phyloP scores from a whole-genome alignment of 1,284 basidiomycete genomes.

The Malassezia caprae region DNA sequence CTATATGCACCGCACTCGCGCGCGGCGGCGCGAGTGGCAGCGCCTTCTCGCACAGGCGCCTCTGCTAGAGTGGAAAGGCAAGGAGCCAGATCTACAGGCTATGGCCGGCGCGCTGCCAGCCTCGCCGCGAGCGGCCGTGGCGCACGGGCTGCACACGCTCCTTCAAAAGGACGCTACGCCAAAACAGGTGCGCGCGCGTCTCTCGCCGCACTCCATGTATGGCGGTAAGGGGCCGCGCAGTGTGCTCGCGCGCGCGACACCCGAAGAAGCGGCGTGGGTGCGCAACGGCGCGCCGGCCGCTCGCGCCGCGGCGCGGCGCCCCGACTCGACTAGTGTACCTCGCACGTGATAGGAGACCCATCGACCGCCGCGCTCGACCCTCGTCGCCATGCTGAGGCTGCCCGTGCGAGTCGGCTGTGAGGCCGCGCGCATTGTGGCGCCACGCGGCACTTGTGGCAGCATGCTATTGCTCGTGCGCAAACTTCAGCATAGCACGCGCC shows the following conservation, averaged over 20 bases:
- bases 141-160: not conserved
- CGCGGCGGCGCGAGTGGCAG: slow-evolving; percentile 10
- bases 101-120: not conserved
- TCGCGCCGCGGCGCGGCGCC: not conserved
- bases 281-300: not conserved
- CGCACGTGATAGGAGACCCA: not conserved
- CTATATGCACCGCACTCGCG: not conserved
- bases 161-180: not conserved
- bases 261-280: slow-evolving; percentile 4
- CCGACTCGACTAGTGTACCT: not conserved
- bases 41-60: slow-evolving; percentile 3
- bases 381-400: not conserved
- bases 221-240: not conserved
- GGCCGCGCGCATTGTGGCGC: not conserved
- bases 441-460: not conserved
- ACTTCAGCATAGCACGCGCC: not conserved
- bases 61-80: not conserved
- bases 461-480: not conserved
- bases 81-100: not conserved
- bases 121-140: not conserved
- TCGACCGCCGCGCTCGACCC: not conserved
- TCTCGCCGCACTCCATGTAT: slow-evolving; percentile 4
- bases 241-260: not conserved
- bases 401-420: not conserved
- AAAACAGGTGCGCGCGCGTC: not conserved